Evolutionary conservation across 768 basidiomycete genomes (phyloP).

Genomic region (Rossbeevera mucosa): DNA sequence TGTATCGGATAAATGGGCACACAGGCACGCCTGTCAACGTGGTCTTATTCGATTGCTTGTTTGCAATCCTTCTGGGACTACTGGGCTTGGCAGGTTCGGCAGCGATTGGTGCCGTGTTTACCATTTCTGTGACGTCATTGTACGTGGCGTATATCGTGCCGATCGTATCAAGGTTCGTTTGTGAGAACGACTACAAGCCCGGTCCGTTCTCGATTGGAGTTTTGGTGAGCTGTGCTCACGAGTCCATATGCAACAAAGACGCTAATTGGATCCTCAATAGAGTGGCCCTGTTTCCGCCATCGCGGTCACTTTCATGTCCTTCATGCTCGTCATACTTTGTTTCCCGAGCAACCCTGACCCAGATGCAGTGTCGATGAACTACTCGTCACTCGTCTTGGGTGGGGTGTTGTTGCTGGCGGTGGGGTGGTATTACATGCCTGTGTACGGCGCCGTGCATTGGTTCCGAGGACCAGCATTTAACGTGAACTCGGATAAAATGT

Average conservation of each 20-base stretch:
- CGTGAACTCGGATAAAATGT: slow-evolving; percentile 22
- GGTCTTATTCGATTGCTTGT: slow-evolving; percentile 46
- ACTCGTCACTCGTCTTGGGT: slow-evolving; percentile 59
- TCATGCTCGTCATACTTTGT: slow-evolving; percentile 56
- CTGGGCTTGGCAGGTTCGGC: slow-evolving; percentile 48
- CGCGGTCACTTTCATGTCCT: slow-evolving; percentile 59
- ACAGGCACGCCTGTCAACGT: slow-evolving; percentile 53
- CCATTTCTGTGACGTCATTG: slow-evolving; percentile 40
- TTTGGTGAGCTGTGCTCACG: slow-evolving; percentile 25
- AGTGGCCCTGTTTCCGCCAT: slow-evolving; percentile 49
- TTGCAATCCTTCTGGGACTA: slow-evolving; percentile 44
- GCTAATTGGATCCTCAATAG: slow-evolving; percentile 24
- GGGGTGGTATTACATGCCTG: slow-evolving; percentile 62
- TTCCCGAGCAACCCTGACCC: slow-evolving; percentile 53
- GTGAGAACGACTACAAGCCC: slow-evolving; percentile 39
- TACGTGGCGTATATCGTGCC: slow-evolving; percentile 45
- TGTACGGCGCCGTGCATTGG: slow-evolving; percentile 68
- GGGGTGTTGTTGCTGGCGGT: slow-evolving; percentile 54
- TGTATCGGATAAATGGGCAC: slow-evolving; percentile 52
- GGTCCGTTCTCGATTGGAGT: slow-evolving; percentile 44
- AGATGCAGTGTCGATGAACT: slow-evolving; percentile 56
- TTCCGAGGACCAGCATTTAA: slow-evolving; percentile 57
- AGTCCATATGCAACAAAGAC: neutral
- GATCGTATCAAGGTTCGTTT: slow-evolving; percentile 44
- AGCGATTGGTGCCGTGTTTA: slow-evolving; percentile 55